Conservation (phyloP, 257 asterid genomes). For the Ehretia macrophylla region DNA sequence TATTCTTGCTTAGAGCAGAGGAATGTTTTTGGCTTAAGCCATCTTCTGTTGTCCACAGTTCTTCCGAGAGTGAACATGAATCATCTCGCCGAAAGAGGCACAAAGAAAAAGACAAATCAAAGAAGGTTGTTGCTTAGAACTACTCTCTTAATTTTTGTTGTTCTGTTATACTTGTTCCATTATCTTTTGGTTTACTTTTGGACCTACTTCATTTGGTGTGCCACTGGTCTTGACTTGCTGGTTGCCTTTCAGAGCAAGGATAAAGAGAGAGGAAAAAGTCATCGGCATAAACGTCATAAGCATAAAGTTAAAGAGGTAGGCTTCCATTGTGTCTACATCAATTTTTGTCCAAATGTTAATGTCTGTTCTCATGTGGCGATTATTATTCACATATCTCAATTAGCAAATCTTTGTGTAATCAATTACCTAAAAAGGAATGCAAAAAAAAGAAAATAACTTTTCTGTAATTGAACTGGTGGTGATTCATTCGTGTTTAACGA, state of each 20-base stretch:
- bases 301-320: constrained; percentile 80
- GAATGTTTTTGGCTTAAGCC: constrained; percentile 7
- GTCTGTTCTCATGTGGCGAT: too few species aligned
- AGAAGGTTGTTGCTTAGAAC: constrained; percentile 44
- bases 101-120: constrained; percentile 53
- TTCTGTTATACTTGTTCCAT: constrained; percentile 3
- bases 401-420: too few species aligned
- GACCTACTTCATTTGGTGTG: too few species aligned
- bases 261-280: constrained; percentile 61
- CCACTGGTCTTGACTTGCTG: constrained; percentile 17
- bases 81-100: constrained; percentile 59
- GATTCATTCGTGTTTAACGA: too few species aligned
- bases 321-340: constrained; percentile 15
- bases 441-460: too few species aligned
- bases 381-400: too few species aligned
- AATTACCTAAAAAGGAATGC: too few species aligned
- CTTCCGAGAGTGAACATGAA: constrained; percentile 64
- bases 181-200: too few species aligned
- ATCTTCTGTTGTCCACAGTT: constrained; percentile 36
- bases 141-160: constrained; percentile 4
- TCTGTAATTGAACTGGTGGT: too few species aligned
- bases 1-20: background rate
- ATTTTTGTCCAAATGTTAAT: background rate
- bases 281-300: constrained; percentile 58
- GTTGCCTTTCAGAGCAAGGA: constrained; percentile 61